These are phyloP conservation scores for Dalechampia spathulata DNA, from an alignment of 441 rosid species.

Conservation along the genomic window DNA sequence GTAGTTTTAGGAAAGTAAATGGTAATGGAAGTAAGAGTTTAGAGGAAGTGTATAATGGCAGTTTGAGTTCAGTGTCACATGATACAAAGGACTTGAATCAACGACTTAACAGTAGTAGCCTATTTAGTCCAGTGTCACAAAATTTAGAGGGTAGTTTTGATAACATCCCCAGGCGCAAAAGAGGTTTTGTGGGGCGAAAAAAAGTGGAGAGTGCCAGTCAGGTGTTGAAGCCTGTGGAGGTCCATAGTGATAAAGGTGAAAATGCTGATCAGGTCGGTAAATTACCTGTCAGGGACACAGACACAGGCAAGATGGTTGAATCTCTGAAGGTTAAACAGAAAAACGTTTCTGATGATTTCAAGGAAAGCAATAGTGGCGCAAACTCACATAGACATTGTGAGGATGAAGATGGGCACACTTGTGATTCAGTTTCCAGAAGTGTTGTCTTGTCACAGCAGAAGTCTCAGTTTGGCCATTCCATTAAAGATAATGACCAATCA, in stretches of 20 bases:
- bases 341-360: slow-evolving; percentile 24
- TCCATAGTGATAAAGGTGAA: slow-evolving; percentile 27
- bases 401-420: slow-evolving; percentile 35
- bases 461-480: slow-evolving; percentile 1
- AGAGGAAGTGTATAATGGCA: slow-evolving; percentile 47
- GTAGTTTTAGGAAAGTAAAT: slow-evolving; percentile 42
- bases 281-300: slow-evolving; percentile 32
- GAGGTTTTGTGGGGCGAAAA: slow-evolving; percentile 64
- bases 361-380: slow-evolving; percentile 27
- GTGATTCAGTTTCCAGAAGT: slow-evolving; percentile 26
- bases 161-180: slow-evolving; percentile 66
- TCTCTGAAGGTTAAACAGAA: slow-evolving; percentile 32
- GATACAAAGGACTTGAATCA: slow-evolving; percentile 33
- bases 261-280: slow-evolving; percentile 26
- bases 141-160: slow-evolving; percentile 39
- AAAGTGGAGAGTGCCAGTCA: slow-evolving; percentile 36
- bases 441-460: slow-evolving; percentile 20
- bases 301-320: slow-evolving; percentile 26
- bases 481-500: slow-evolving; percentile 11
- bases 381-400: slow-evolving; percentile 27
- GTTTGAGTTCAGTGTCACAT: slow-evolving; percentile 20
- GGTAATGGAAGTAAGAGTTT: slow-evolving; percentile 36
- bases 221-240: slow-evolving; percentile 30
- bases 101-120: slow-evolving; percentile 26
- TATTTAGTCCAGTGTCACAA: slow-evolving; percentile 37